phyloP scores from a whole-genome alignment of 192 early-diverging fungal species.

The Dissophora globulifera region DNA sequence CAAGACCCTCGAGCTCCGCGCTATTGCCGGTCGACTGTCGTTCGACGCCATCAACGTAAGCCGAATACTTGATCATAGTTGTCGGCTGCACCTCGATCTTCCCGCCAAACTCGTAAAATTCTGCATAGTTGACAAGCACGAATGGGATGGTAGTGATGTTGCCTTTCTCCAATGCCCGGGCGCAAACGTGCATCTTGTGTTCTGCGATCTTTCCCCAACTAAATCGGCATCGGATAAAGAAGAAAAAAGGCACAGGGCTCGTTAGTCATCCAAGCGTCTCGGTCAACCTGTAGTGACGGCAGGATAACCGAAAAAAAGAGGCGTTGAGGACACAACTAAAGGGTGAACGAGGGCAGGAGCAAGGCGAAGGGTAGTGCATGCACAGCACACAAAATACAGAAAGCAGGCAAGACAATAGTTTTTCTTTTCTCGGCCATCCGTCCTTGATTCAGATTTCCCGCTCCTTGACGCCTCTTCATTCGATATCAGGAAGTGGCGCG shows the following conservation, averaged over 20 bases:
- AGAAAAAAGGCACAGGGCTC: background rate
- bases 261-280: no score
- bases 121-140: slow-evolving; percentile 50
- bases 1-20: slow-evolving; percentile 46
- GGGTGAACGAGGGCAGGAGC: no score
- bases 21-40: slow-evolving; percentile 34
- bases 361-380: no score
- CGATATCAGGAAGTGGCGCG: no score
- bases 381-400: no score
- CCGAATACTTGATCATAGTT: slow-evolving; percentile 32
- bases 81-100: slow-evolving; percentile 41
- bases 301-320: no score
- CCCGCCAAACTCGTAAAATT: slow-evolving; percentile 43
- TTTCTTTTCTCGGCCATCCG: no score
- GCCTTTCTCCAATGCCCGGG: slow-evolving; percentile 38
- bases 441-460: no score
- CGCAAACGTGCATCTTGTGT: slow-evolving; percentile 54
- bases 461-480: no score
- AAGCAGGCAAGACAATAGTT: no score
- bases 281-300: background rate
- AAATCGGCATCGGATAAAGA: background rate
- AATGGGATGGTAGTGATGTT: slow-evolving; percentile 45
- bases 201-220: slow-evolving; percentile 55
- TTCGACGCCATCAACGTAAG: slow-evolving; percentile 30
- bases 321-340: no score